Percentiles rank a stretch among this genome's conserved stretches.
Conservation (phyloP, 768 basidiomycete species). For the Amanita jacksonii region DNA sequence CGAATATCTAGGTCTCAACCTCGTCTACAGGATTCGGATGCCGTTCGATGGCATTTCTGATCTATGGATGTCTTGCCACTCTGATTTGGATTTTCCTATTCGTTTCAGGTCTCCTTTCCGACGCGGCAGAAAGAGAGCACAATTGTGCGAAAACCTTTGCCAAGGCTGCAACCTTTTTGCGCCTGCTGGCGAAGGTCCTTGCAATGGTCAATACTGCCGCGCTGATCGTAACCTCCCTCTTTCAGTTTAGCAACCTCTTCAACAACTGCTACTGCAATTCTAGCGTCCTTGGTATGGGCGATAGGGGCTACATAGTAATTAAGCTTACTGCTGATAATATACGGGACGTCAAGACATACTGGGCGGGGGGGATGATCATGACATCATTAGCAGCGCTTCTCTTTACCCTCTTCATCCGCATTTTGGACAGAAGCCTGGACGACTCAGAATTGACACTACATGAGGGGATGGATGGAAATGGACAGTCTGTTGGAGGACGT, state of each 20-base stretch:
- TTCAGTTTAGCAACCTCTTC: conserved; percentile 25
- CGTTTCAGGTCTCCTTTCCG: conserved; percentile 19
- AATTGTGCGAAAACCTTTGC: conserved; percentile 10
- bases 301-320: conserved; percentile 22
- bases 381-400: conserved; percentile 13
- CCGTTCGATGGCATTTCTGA: conserved; percentile 21
- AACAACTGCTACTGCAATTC: conserved; percentile 29
- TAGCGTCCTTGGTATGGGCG: conserved; percentile 20
- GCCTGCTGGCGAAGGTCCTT: conserved; percentile 21
- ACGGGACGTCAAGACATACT: conserved; percentile 18
- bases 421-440: conserved; percentile 9
- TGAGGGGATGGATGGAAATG: too few species aligned
- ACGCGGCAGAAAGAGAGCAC: background rate
- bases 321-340: conserved; percentile 13
- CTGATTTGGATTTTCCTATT: conserved; percentile 23
- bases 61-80: conserved; percentile 23
- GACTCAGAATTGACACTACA: too few species aligned
- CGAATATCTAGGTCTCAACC: background rate
- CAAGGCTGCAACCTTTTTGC: conserved; percentile 16
- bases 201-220: conserved; percentile 22
- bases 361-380: conserved; percentile 23
- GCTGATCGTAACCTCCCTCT: conserved; percentile 20
- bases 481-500: too few species aligned
- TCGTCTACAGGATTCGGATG: conserved; percentile 22
- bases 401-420: conserved; percentile 1